Percentiles rank a stretch among this genome's conserved stretches.
These are phyloP conservation scores for Coemansia sp. DNA, from an alignment of 192 early-diverging fungal species.

Conservation along the genomic window DNA sequence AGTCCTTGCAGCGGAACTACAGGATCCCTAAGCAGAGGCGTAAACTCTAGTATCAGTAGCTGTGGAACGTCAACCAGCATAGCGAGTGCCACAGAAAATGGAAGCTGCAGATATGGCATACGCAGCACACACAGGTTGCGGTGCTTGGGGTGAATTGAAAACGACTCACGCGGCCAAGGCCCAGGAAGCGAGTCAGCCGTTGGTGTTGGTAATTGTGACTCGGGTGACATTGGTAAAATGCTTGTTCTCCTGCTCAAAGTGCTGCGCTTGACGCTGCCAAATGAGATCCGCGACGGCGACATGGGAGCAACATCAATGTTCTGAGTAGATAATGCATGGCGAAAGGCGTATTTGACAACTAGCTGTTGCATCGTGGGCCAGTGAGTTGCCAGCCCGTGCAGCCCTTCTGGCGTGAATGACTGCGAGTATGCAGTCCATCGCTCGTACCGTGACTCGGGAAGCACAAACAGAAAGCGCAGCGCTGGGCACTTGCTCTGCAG, in stretches of 20 bases:
- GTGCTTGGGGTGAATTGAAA: constrained; percentile 22
- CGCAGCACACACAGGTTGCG: constrained; percentile 31
- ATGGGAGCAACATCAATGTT: neutral
- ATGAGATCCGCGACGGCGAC: constrained; percentile 22
- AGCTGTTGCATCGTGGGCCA: constrained; percentile 47
- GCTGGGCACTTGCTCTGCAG: constrained; percentile 44
- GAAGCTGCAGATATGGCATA: constrained; percentile 40
- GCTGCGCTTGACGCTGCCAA: constrained; percentile 21
- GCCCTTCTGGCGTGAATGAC: constrained; percentile 32
- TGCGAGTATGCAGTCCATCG: constrained; percentile 48
- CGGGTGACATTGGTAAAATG: neutral
- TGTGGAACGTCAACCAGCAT: constrained; percentile 35
- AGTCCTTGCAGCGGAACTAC: constrained; percentile 16
- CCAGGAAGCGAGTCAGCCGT: constrained; percentile 21
- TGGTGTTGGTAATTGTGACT: neutral
- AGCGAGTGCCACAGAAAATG: constrained; percentile 26
- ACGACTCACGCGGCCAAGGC: constrained; percentile 19
- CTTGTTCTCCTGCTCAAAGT: constrained; percentile 7
- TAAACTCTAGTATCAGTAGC: constrained; percentile 40
- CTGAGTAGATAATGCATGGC: constrained; percentile 13
- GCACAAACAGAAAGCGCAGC: constrained; percentile 34
- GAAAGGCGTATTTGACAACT: constrained; percentile 36
- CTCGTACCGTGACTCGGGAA: constrained; percentile 48
- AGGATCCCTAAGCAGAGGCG: constrained; percentile 18
- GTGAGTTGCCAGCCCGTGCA: constrained; percentile 31